Conservation (phyloP, 2,329 filamentous ascomycete genomes). For the Microdochium nivale region DNA sequence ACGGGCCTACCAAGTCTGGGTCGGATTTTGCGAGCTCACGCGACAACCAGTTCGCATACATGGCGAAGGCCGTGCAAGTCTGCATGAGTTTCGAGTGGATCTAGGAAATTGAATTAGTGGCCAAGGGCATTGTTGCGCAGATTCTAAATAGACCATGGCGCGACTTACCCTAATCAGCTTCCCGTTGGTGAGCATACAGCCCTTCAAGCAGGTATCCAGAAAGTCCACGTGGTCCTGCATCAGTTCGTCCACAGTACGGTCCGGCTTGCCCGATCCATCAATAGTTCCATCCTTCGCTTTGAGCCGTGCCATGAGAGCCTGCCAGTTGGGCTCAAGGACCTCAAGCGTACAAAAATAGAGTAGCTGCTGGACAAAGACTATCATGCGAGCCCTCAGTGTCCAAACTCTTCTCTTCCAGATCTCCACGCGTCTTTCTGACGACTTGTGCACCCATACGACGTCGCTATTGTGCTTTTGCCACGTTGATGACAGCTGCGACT, state of each 20-base stretch:
- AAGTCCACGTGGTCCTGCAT: constrained; percentile 99
- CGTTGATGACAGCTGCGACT: constrained; percentile 74
- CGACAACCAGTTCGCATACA: constrained; percentile 79
- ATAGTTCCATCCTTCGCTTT: constrained; percentile 47
- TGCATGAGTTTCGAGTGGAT: constrained; percentile 97
- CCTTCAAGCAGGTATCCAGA: constrained; percentile 92
- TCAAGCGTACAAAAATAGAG: constrained; percentile 96
- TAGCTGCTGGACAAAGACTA: constrained; percentile 93
- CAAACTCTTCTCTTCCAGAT: constrained; percentile 89
- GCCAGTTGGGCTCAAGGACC: constrained; percentile 97
- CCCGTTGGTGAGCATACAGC: constrained; percentile 97
- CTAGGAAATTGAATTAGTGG: constrained; percentile 34
- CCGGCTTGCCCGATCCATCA: constrained; percentile 28
- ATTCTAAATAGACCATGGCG: constrained; percentile 2
- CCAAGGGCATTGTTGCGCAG: neutral
- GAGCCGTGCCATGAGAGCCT: constrained; percentile 81
- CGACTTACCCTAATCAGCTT: constrained; percentile 74
- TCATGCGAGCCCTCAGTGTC: constrained; percentile 87
- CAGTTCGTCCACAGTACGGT: constrained; percentile 83
- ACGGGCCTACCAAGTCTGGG: constrained; percentile 57
- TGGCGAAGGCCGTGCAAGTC: constrained; percentile 88
- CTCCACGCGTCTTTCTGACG: constrained; percentile 65
- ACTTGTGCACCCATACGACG: constrained; percentile 74
- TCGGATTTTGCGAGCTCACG: constrained; percentile 79
- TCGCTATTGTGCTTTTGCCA: constrained; percentile 87